Conservation (phyloP, 495 filamentous ascomycete genomes). For the Chlorociboria aeruginascens region DNA sequence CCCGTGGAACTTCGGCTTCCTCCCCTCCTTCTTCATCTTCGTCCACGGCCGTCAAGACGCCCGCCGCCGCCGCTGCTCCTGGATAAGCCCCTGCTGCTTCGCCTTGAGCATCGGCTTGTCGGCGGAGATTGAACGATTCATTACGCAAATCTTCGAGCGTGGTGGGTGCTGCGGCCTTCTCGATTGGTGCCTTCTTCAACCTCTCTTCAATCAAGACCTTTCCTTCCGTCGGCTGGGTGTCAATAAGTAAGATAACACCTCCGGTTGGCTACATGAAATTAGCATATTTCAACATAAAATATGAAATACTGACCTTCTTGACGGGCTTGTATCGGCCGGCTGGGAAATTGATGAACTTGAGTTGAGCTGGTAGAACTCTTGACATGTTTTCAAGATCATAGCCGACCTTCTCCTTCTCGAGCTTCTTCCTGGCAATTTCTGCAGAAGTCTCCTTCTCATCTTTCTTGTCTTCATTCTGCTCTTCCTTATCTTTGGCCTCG, state of each 20-base stretch:
- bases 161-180: conserved; percentile 18
- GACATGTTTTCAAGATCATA: conserved; percentile 97
- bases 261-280: conserved; percentile 47
- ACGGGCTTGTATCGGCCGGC: conserved; percentile 83
- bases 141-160: conserved; percentile 18
- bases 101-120: conserved; percentile 12
- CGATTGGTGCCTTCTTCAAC: conserved; percentile 47
- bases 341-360: conserved; percentile 90
- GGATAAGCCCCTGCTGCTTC: conserved; percentile 25
- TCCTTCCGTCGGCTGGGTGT: conserved; percentile 66
- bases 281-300: neutral
- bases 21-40: conserved; percentile 78
- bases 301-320: conserved; percentile 61
- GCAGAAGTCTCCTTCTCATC: conserved; percentile 45
- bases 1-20: conserved; percentile 65
- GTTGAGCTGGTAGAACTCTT: conserved; percentile 80
- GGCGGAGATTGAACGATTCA: conserved; percentile 14
- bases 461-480: conserved; percentile 48
- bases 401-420: conserved; percentile 91
- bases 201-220: conserved; percentile 78
- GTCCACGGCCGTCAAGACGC: conserved; percentile 69
- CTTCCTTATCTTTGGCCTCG: conserved; percentile 52
- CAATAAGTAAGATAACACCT: conserved; percentile 81
- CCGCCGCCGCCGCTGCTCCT: conserved; percentile 62
- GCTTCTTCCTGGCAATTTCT: conserved; percentile 61